Conservation (phyloP, 106 monocot species). For the Dendrobium nobile region DNA sequence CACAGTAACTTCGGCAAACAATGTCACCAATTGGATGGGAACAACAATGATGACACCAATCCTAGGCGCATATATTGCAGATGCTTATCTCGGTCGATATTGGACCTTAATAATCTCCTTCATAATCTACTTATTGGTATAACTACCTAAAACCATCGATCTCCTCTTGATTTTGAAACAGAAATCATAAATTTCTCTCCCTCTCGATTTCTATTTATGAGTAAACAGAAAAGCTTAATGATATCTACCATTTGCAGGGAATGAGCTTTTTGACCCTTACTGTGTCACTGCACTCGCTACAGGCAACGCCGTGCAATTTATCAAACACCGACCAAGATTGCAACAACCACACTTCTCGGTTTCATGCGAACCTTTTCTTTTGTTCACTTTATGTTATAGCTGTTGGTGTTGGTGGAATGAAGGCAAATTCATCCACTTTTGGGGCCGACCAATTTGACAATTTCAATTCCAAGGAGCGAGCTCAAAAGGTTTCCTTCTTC, state of each 20-base stretch:
- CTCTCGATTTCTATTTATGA: too few relatives aligned
- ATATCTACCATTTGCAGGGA: conserved; percentile 25
- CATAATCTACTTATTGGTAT: conserved; percentile 36
- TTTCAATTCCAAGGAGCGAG: conserved; percentile 51
- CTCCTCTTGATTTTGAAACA: too few relatives aligned
- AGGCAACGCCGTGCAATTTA: conserved; percentile 43
- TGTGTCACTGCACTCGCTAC: conserved; percentile 54
- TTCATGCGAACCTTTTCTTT: conserved; percentile 69
- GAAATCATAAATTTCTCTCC: too few relatives aligned
- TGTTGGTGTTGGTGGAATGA: conserved; percentile 76
- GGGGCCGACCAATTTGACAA: conserved; percentile 91
- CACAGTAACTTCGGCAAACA: conserved; percentile 47
- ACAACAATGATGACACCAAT: conserved; percentile 44
- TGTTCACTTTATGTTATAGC: conserved; percentile 67
- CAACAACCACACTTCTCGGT: conserved; percentile 21
- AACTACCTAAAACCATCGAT: too few relatives aligned
- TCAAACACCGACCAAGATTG: conserved; percentile 19
- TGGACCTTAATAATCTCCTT: conserved; percentile 47
- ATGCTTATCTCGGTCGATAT: conserved; percentile 49
- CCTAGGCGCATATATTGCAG: conserved; percentile 52
- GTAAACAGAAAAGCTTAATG: too few relatives aligned
- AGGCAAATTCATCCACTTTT: conserved; percentile 82
- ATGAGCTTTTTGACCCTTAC: conserved; percentile 58
- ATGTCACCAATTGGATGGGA: conserved; percentile 55
- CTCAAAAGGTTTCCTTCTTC: conserved; percentile 85